A percentile compares a stretch with the other conserved stretches of the same genome.
These are phyloP conservation scores for Chytriomyces confervae DNA, from an alignment of 192 early-diverging fungal species.

Conservation along the genomic window DNA sequence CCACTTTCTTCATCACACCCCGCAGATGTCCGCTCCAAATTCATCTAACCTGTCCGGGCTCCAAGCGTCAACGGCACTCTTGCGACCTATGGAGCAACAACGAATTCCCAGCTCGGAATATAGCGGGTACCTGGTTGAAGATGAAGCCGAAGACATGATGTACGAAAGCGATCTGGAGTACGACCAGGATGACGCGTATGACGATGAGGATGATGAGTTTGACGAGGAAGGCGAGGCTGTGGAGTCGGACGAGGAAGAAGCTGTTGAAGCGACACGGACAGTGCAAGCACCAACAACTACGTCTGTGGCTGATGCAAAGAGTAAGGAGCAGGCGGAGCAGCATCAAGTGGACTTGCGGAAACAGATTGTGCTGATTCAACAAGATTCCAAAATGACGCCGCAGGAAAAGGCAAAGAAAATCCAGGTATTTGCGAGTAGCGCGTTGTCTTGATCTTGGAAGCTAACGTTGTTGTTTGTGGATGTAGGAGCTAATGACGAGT, in stretches of 20 bases:
- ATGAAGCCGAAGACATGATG: conserved; percentile 26
- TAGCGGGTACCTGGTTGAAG: neutral
- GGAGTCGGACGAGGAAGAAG: conserved; percentile 7
- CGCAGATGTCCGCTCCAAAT: neutral
- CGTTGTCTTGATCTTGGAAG: neutral
- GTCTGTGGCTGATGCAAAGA: conserved; percentile 3
- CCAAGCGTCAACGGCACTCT: neutral
- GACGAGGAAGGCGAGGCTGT: conserved; percentile 34
- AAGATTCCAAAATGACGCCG: conserved; percentile 54
- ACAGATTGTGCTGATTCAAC: conserved; percentile 73
- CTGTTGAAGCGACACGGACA: conserved; percentile 21
- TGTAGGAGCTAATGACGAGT: conserved; percentile 62
- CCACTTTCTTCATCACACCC: neutral
- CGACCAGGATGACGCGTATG: conserved; percentile 33
- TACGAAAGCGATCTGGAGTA: conserved; percentile 21
- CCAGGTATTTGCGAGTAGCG: conserved; percentile 60
- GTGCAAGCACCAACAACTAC: neutral
- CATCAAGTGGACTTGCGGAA: conserved; percentile 63
- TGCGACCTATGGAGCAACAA: neutral
- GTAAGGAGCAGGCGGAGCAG: conserved; percentile 33
- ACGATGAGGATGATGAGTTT: conserved; percentile 35
- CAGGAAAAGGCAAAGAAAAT: conserved; percentile 73
- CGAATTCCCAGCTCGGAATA: neutral
- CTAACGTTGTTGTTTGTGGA: conserved; percentile 7
- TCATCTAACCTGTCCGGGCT: neutral